phyloP scores from a whole-genome alignment of 2,329 filamentous ascomycete genomes.

The Epichloe scottii region DNA sequence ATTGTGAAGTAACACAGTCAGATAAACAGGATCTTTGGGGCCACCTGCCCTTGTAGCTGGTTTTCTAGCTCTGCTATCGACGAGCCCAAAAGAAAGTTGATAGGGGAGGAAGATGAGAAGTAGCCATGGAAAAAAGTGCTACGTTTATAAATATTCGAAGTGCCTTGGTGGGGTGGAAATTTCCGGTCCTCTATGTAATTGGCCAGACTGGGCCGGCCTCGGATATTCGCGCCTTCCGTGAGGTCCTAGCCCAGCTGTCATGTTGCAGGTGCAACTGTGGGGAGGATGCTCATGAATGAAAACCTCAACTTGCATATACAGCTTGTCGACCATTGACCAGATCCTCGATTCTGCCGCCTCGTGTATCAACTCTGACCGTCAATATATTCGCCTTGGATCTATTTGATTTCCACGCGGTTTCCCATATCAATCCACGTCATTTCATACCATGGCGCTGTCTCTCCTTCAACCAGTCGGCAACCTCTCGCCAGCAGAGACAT shows the following conservation, averaged over 20 bases:
- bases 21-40: not conserved
- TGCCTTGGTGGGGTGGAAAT: not conserved
- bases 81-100: not conserved
- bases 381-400: not conserved
- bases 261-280: not conserved
- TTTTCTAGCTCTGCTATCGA: not conserved
- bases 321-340: not conserved
- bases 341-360: not conserved
- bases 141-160: slow-evolving; percentile 1
- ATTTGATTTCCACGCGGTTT: not conserved
- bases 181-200: not conserved
- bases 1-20: not conserved
- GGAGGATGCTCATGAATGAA: not conserved
- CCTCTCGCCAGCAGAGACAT: slow-evolving; percentile 41
- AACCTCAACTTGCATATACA: not conserved
- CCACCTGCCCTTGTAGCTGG: not conserved
- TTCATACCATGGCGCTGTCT: slow-evolving; percentile 33
- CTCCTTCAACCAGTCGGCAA: slow-evolving; percentile 44
- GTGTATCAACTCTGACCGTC: not conserved
- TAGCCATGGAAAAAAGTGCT: not conserved
- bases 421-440: not conserved
- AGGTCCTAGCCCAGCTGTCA: not conserved
- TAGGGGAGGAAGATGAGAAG: not conserved
- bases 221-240: slow-evolving; percentile 5
- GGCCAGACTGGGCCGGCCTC: not conserved